Evolutionary conservation across 2,329 filamentous ascomycete genomes (phyloP).

Genomic region (Zymoseptoria passerinii): DNA sequence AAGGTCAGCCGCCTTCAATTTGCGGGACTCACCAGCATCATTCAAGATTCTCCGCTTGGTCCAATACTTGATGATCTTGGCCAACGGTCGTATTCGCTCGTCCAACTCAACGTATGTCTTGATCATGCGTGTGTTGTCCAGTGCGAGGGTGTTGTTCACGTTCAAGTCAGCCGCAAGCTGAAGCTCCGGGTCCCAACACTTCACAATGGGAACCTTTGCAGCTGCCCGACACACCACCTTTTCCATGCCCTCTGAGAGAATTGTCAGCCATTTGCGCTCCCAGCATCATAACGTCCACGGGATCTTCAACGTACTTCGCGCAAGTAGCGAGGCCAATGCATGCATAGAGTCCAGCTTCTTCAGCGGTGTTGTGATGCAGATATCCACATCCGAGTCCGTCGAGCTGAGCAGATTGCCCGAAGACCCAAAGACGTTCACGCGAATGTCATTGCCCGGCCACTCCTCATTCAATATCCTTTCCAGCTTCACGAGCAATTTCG

Average conservation of each 20-base stretch:
- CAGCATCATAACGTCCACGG: background rate
- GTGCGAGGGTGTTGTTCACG: constrained; percentile 89
- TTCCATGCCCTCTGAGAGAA: constrained; percentile 77
- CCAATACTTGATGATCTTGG: constrained; percentile 98
- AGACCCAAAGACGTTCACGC: constrained; percentile 92
- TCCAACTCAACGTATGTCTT: constrained; percentile 94
- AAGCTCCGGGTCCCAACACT: constrained; percentile 94
- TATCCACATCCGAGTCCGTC: constrained; percentile 94
- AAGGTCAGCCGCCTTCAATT: too few relatives aligned
- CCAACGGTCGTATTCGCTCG: constrained; percentile 77
- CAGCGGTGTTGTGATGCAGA: constrained; percentile 90
- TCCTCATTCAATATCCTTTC: constrained; percentile 80
- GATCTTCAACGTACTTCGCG: constrained; percentile 58
- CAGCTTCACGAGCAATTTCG: constrained; percentile 74
- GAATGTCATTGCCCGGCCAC: constrained; percentile 86
- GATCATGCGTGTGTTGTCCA: constrained; percentile 97
- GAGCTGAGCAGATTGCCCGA: constrained; percentile 93
- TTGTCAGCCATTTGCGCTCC: constrained; percentile 16
- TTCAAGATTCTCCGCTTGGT: constrained; percentile 87
- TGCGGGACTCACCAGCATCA: constrained; percentile 67
- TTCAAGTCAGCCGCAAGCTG: constrained; percentile 93
- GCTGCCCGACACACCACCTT: constrained; percentile 89
- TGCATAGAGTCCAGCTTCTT: constrained; percentile 84
- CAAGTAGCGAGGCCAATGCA: constrained; percentile 76
- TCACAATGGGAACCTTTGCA: constrained; percentile 96